Evolutionary conservation across 1,139 yeast species (phyloP), one percentile per base, ranked within the genome.

Genomic region (Geotrichum aggregatum): DNA sequence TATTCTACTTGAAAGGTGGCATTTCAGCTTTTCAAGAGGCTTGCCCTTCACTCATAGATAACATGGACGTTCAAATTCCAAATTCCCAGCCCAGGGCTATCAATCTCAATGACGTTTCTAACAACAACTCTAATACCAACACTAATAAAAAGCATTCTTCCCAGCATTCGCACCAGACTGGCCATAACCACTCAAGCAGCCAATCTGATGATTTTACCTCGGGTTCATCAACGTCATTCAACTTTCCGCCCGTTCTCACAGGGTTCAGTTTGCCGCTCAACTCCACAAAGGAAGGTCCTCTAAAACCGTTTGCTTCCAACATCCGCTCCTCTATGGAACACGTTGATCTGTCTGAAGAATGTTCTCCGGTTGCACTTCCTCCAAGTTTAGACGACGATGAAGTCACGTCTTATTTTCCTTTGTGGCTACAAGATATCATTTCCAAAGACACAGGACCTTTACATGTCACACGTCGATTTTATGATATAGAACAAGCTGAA

Each of bases 401-500:
- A 24, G 45, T 61, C 36, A 42, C 51, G 16, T 44, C 39, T 4
- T 48, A 56, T 30, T 60, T 68, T 47, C 76, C 76, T 1, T 45
- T 45, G 3, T 72, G 76, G 76, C 60, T 73, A 16, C 63, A 58
- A 31, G 59, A 61, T 2, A 61, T 67, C 4, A 59, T 66, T 5
- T 51, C 55, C 19, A 63, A 61, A 11, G 53, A 63, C 6, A 52
- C 55, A 11, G 71, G 71, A 10, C 63, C 72, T 8, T 61, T 61
- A 44, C 56, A 59, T 7, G 60, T 74, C 14, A 71, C 75, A 3
- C 66, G 65, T 43, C 62, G 64, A 46, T 74, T 74, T 58, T 56
- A 63, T 33, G 63, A 63, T 30, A 64, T 74, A 44, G 76, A 69
- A 57, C 59, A 63, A 47, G 66, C 67, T 13, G 77, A 73, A 54